These are phyloP conservation scores for Paraphaeosphaeria sporulosa DNA, from an alignment of 2,329 filamentous ascomycete species.

Conservation along the genomic window DNA sequence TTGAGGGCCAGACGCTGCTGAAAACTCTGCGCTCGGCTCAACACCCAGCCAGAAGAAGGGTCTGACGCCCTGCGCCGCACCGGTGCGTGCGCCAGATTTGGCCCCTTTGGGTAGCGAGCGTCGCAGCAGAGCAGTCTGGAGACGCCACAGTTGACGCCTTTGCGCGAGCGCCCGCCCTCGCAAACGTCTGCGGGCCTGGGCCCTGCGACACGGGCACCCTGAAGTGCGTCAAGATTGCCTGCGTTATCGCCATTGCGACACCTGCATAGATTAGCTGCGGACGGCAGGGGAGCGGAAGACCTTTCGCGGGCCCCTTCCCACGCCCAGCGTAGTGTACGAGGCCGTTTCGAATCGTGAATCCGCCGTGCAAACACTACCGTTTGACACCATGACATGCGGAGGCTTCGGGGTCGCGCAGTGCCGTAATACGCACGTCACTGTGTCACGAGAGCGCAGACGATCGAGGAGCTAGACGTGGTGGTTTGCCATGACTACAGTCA, in stretches of 20 bases:
- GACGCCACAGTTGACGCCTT: background rate
- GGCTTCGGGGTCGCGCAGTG: background rate
- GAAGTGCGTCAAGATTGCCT: background rate
- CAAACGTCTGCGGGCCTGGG: background rate
- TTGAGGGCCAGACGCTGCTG: background rate
- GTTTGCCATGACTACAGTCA: background rate
- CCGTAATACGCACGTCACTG: background rate
- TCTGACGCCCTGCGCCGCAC: background rate
- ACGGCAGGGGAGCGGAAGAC: background rate
- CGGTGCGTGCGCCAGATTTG: background rate
- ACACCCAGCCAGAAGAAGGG: background rate
- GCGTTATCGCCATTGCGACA: background rate
- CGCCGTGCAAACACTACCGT: background rate
- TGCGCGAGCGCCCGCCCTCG: background rate
- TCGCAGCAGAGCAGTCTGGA: conserved; percentile 1
- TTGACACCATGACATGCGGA: background rate
- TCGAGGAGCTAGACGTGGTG: background rate
- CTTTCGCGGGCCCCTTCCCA: too few relatives aligned
- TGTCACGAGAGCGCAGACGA: background rate
- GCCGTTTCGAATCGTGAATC: background rate
- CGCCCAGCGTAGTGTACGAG: background rate
- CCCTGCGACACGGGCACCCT: background rate
- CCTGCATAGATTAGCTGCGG: background rate
- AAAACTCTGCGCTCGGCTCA: conserved; percentile 1
- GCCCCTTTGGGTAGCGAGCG: background rate